Evolutionary conservation across 2,329 filamentous ascomycete genomes (phyloP).

Genomic region (Diaporthe capsici): DNA sequence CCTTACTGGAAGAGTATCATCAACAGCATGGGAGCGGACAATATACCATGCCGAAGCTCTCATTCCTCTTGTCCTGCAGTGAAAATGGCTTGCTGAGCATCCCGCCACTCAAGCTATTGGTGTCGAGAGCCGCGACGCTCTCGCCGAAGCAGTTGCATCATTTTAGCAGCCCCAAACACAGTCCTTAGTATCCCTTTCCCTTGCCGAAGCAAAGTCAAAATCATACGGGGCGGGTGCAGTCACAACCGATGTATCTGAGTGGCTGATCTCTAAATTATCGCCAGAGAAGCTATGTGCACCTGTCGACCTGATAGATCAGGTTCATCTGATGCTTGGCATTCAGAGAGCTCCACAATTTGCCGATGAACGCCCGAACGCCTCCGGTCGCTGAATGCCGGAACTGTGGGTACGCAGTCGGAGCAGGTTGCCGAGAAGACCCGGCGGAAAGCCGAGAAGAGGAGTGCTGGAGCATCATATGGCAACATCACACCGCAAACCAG

Average conservation of each 20-base stretch:
- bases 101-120: too few species aligned
- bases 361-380: conserved; percentile 22
- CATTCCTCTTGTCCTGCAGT: background rate
- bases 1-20: background rate
- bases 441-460: conserved; percentile 22
- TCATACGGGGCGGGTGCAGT: background rate
- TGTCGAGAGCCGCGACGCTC: background rate
- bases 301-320: background rate
- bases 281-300: background rate
- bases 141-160: background rate
- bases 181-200: too few species aligned
- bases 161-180: background rate
- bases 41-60: background rate
- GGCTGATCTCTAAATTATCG: background rate
- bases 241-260: background rate
- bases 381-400: conserved; percentile 26
- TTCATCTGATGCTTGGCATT: conserved; percentile 17
- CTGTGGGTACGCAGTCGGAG: conserved; percentile 21
- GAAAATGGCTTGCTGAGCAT: background rate
- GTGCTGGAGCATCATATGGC: background rate
- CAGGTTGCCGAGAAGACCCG: conserved; percentile 24
- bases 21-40: background rate
- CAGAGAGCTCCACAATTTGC: conserved; percentile 21
- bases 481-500: conserved; percentile 10
- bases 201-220: background rate